Evolutionary conservation across 345 rosid genomes (phyloP), one percentile per base, ranked within the genome.

Genomic region (Populus simonii): DNA sequence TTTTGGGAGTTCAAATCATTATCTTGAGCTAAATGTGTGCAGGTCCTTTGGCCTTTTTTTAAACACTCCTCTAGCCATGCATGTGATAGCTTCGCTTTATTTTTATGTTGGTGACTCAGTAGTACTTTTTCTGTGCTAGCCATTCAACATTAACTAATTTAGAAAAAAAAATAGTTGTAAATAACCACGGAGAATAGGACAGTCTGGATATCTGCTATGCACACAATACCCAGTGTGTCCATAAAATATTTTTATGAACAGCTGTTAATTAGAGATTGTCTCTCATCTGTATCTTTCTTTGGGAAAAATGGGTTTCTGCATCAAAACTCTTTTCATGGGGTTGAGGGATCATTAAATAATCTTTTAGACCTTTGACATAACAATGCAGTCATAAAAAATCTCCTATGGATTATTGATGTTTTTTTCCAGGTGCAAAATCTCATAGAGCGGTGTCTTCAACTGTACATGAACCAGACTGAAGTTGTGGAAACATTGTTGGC

Each of bases 391-490:
- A 23, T 4, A 39, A 33, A 47, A 36, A 38, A 36, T 38, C 5
- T 33, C 31, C 23, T 43, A 22, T 75, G 66, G 33, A 25, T 71
- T 55, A 29, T 23, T 68, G 29, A 23, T 45, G 17, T 38, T 66
- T 72, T 65, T 55, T 65, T 67, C 68, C 80, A 82, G 85, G 85
- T 82, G 66, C 85, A 82, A 79, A 82, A 82, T 82, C 82, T 79
- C 18, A 82, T 82, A 17, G 85, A 82, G 76, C 74, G 85, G 16
- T 82, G 85, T 66, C 85, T 82, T 68, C 85, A 79, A 11, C 59
- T 82, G 77, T 82, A 82, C 73, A 82, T 82, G 85, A 82, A 82
- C 66, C 85, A 75, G 47, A 66, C 59, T 39, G 85, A 82, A 75
- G 85, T 82, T 22, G 80, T 82, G 47, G 80, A 79, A 67, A 82